Conservation (phyloP, 2,329 filamentous ascomycete genomes). For the Curvularia eragrostidis region DNA sequence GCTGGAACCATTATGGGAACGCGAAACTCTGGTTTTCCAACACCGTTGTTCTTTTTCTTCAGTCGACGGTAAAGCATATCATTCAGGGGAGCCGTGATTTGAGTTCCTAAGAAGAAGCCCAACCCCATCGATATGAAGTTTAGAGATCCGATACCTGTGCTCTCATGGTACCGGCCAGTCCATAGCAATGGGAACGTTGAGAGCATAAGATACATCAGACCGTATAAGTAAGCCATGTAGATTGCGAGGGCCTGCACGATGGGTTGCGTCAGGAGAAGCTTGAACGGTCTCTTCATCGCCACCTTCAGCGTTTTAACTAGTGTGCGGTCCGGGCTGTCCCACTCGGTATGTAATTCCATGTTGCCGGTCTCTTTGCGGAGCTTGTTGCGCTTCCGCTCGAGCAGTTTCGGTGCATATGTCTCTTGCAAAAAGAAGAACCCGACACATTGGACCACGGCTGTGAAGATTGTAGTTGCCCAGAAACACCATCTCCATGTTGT, state of each 20-base stretch:
- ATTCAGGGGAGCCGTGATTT: conserved; percentile 57
- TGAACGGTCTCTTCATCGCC: conserved; percentile 62
- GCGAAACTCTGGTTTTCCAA: conserved; percentile 65
- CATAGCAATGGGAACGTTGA: conserved; percentile 68
- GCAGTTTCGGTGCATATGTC: conserved; percentile 70
- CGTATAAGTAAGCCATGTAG: conserved; percentile 66
- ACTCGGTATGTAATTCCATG: conserved; percentile 62
- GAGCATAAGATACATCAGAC: conserved; percentile 68
- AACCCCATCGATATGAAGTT: conserved; percentile 70
- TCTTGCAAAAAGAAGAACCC: conserved; percentile 70
- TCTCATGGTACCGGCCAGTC: conserved; percentile 62
- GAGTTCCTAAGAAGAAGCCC: conserved; percentile 63
- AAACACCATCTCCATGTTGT: conserved; percentile 78
- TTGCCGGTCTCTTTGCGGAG: conserved; percentile 66
- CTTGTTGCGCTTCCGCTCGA: conserved; percentile 63
- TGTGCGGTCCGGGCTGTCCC: conserved; percentile 50
- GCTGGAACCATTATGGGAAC: conserved; percentile 64
- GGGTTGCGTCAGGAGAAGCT: conserved; percentile 64
- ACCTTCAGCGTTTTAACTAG: conserved; percentile 37
- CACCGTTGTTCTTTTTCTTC: conserved; percentile 54
- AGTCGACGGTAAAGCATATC: conserved; percentile 59
- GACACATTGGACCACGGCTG: conserved; percentile 65
- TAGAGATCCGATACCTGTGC: conserved; percentile 64
- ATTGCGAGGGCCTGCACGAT: conserved; percentile 64
- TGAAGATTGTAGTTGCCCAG: conserved; percentile 69